A percentile compares a stretch with the other conserved stretches of the same genome.
Evolutionary conservation across 129 eudicot species (phyloP).

Genomic region (Pulicaria dysenterica): DNA sequence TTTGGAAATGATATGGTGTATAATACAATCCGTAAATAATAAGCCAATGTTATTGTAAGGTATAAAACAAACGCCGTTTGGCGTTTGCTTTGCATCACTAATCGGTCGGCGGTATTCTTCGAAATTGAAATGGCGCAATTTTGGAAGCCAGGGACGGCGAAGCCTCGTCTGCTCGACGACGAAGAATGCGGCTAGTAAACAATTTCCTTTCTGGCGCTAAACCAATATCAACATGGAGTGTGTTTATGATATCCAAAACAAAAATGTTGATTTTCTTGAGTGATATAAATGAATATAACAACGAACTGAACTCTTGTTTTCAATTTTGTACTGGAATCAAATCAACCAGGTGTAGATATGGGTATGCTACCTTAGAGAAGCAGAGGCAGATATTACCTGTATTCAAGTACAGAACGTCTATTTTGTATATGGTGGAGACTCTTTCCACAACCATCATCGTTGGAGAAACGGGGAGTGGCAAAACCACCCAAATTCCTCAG

Average conservation of each 20-base stretch:
- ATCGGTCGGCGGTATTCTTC: neutral
- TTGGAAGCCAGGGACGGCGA: slow-evolving; percentile 88
- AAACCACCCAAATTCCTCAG: slow-evolving; percentile 98
- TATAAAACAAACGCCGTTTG: no score
- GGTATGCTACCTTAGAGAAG: slow-evolving; percentile 55
- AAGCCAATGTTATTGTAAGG: no score
- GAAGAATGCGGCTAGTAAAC: slow-evolving; percentile 80
- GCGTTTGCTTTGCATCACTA: no score
- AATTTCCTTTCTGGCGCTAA: slow-evolving; percentile 25
- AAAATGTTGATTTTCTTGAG: neutral
- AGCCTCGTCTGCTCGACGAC: slow-evolving; percentile 78
- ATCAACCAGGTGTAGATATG: slow-evolving; percentile 44
- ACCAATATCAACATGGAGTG: neutral
- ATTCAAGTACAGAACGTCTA: slow-evolving; percentile 58
- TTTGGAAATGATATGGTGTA: no score
- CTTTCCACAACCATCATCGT: slow-evolving; percentile 81
- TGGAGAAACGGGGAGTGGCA: slow-evolving; percentile 97
- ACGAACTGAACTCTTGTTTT: neutral
- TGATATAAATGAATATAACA: neutral
- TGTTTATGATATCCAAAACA: neutral
- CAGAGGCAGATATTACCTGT: slow-evolving; percentile 86
- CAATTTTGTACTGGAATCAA: slow-evolving; percentile 20
- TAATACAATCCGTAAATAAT: no score
- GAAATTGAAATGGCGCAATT: slow-evolving; percentile 60
- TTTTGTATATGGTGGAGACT: slow-evolving; percentile 78